Evolutionary conservation across 768 basidiomycete genomes (phyloP).

Genomic region (Hericium alpestre): DNA sequence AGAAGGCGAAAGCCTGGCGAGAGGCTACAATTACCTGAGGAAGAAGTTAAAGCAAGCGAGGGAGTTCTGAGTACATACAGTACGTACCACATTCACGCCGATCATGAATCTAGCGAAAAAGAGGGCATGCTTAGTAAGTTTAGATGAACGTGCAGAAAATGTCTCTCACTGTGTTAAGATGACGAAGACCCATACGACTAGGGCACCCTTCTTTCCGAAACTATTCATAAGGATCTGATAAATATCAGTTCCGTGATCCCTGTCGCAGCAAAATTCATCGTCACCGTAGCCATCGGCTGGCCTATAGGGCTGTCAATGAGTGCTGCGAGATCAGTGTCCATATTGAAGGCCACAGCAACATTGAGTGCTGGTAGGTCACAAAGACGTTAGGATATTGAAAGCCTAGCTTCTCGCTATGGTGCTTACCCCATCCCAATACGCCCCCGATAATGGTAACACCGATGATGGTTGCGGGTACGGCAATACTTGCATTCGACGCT

Average conservation of each 20-base stretch:
- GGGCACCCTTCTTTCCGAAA: conserved; percentile 20
- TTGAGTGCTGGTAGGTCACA: conserved; percentile 11
- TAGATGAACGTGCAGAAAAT: conserved; percentile 1
- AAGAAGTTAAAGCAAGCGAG: background rate
- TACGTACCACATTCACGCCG: conserved; percentile 2
- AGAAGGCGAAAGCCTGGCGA: conserved; percentile 25
- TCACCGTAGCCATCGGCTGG: conserved; percentile 22
- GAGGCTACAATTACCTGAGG: conserved; percentile 8
- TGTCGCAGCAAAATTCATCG: too few species aligned
- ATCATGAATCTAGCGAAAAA: background rate
- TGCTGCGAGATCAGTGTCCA: conserved; percentile 34
- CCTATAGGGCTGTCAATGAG: conserved; percentile 20
- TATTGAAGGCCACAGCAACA: conserved; percentile 8
- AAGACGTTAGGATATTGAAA: too few species aligned
- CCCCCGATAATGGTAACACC: conserved; percentile 38
- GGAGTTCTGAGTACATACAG: background rate
- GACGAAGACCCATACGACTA: conserved; percentile 24
- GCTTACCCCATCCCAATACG: conserved; percentile 44
- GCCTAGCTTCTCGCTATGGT: background rate
- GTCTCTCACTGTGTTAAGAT: conserved; percentile 14
- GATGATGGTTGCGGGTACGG: conserved; percentile 55
- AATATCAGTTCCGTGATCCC: too few species aligned
- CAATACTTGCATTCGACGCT: conserved; percentile 46
- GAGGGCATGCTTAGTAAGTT: background rate
- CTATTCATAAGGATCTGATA: conserved; percentile 13